phyloP scores from a whole-genome alignment of 2,329 filamentous ascomycete genomes.

The Tympanopsis confertula region DNA sequence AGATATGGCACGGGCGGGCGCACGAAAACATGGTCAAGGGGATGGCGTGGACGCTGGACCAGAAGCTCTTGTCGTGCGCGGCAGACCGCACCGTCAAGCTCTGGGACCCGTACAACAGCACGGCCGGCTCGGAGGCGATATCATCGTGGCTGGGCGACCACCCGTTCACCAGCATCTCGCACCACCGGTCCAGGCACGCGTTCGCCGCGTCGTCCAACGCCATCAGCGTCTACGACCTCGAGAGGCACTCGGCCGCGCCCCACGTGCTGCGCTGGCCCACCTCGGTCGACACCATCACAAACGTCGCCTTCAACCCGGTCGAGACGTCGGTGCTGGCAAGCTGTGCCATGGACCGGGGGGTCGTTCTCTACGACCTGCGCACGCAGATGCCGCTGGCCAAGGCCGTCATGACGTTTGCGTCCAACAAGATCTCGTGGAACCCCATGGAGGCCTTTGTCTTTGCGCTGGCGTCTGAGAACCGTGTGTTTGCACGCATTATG shows the following conservation, averaged over 20 bases:
- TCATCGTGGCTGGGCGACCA: constrained; percentile 75
- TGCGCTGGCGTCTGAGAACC: constrained; percentile 50
- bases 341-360: constrained; percentile 70
- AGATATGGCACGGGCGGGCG: constrained; percentile 67
- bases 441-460: constrained; percentile 96
- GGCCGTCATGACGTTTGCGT: constrained; percentile 69
- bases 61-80: constrained; percentile 76
- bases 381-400: constrained; percentile 75
- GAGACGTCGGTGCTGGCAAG: constrained; percentile 86
- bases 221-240: constrained; percentile 81
- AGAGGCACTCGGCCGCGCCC: constrained; percentile 66
- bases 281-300: constrained; percentile 77
- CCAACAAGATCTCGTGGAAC: constrained; percentile 81
- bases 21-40: constrained; percentile 93
- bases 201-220: constrained; percentile 70
- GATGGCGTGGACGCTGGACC: constrained; percentile 76
- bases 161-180: constrained; percentile 72
- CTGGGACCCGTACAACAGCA: constrained; percentile 75
- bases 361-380: constrained; percentile 85
- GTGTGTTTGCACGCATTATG: too few relatives aligned
- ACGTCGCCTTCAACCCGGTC: constrained; percentile 81
- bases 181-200: constrained; percentile 66
- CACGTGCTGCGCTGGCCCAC: constrained; percentile 83
- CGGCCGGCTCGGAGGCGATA: constrained; percentile 56
- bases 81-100: constrained; percentile 80